These are phyloP conservation scores for Teunomyces kruisii DNA, from an alignment of 805 yeast genomes.

Conservation along the genomic window DNA sequence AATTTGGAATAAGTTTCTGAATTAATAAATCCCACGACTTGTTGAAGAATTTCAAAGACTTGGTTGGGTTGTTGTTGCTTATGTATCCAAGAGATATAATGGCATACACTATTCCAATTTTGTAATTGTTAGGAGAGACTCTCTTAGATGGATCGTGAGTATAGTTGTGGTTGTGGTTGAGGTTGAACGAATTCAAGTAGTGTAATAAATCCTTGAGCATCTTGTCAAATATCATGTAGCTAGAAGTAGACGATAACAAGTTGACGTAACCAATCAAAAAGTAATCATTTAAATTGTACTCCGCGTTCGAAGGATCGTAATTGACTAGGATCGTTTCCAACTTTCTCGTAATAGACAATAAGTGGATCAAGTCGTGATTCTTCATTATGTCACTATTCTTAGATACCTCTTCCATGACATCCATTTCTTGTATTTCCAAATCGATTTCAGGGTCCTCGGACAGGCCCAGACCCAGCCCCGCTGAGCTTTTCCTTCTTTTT, in stretches of 20 bases:
- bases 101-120: slow-evolving; percentile 40
- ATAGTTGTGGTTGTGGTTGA: slow-evolving; percentile 6
- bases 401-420: not conserved
- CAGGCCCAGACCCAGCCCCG: not conserved
- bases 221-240: slow-evolving; percentile 17
- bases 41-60: slow-evolving; percentile 40
- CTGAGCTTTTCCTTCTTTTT: slow-evolving; percentile 4
- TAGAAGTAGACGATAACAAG: slow-evolving; percentile 13
- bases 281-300: slow-evolving; percentile 19
- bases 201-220: slow-evolving; percentile 20
- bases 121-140: slow-evolving; percentile 30
- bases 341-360: slow-evolving; percentile 28
- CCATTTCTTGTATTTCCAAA: not conserved
- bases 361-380: slow-evolving; percentile 23
- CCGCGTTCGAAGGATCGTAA: slow-evolving; percentile 13
- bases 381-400: slow-evolving; percentile 1
- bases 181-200: slow-evolving; percentile 20
- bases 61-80: slow-evolving; percentile 22
- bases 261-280: slow-evolving; percentile 35
- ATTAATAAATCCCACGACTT: slow-evolving; percentile 46
- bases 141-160: slow-evolving; percentile 3
- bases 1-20: slow-evolving; percentile 34
- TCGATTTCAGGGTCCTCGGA: not conserved
- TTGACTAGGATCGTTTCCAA: slow-evolving; percentile 17
- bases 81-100: slow-evolving; percentile 46